Percentiles rank a stretch among this genome's conserved stretches.
Evolutionary conservation across 192 early-diverging fungal genomes (phyloP).

Genomic region (Paraglomus occultum): DNA sequence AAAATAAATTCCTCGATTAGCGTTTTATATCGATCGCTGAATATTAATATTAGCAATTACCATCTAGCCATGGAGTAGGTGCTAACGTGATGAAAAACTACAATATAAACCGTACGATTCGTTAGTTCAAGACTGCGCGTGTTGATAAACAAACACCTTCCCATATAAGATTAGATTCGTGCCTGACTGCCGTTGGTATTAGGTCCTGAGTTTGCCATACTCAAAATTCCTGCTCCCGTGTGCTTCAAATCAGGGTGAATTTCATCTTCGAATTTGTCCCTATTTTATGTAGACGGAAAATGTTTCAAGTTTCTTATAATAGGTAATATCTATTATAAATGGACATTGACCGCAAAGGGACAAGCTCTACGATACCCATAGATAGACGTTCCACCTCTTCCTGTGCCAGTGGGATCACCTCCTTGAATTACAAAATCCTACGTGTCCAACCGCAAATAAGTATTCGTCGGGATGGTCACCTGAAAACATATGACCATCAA

Average conservation of each 20-base stretch:
- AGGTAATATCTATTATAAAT: not conserved
- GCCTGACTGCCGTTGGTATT: conserved; percentile 66
- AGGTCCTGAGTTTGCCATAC: conserved; percentile 83
- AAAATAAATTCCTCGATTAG: conserved; percentile 28
- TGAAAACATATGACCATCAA: too few species aligned
- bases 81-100: conserved; percentile 91
- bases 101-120: not conserved
- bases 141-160: not conserved
- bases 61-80: conserved; percentile 89
- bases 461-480: too few species aligned
- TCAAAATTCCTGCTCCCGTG: conserved; percentile 85
- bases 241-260: conserved; percentile 75
- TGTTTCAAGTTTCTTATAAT: not conserved
- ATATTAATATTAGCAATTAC: conserved; percentile 30
- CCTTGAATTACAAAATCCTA: conserved; percentile 98
- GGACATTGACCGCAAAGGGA: not conserved
- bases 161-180: conserved; percentile 2
- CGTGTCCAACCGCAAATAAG: too few species aligned
- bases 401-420: conserved; percentile 94
- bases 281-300: conserved; percentile 33
- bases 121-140: conserved; percentile 3
- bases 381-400: conserved; percentile 80
- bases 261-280: conserved; percentile 84
- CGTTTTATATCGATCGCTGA: not conserved
- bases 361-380: conserved; percentile 60